These are phyloP conservation scores for Uronychia setigera DNA, from an alignment of 73 alveolate species.

Conservation along the genomic window DNA sequence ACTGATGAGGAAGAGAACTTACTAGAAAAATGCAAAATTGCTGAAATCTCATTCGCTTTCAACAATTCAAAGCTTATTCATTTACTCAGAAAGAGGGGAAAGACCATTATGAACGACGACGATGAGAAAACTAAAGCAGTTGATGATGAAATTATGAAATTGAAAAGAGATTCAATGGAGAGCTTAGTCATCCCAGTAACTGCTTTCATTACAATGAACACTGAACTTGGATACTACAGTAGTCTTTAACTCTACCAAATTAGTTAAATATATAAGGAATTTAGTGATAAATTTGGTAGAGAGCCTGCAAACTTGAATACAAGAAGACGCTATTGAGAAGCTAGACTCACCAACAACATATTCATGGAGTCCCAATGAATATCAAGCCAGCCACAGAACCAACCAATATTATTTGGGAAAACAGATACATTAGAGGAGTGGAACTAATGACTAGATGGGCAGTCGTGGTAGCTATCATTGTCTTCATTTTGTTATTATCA, in stretches of 20 bases:
- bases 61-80: slow-evolving; percentile 27
- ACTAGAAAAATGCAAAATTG: slow-evolving; percentile 18
- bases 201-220: slow-evolving; percentile 34
- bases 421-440: slow-evolving; percentile 10
- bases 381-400: slow-evolving; percentile 24
- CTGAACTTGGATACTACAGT: slow-evolving; percentile 22
- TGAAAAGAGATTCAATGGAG: not conserved
- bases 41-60: slow-evolving; percentile 56
- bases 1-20: not conserved
- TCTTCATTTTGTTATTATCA: slow-evolving; percentile 5
- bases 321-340: slow-evolving; percentile 10
- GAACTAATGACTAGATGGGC: slow-evolving; percentile 11
- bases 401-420: slow-evolving; percentile 60
- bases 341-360: not conserved
- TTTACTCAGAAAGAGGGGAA: slow-evolving; percentile 45
- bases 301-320: not conserved
- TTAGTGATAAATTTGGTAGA: too few species aligned
- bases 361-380: slow-evolving; percentile 3
- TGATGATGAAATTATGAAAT: slow-evolving; percentile 14
- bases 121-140: not conserved
- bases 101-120: slow-evolving; percentile 15
- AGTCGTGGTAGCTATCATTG: not conserved
- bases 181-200: slow-evolving; percentile 30
- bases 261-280: too few species aligned
- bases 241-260: too few species aligned